These are phyloP conservation scores for Trichoderma sp. DNA, from an alignment of 2,329 filamentous ascomycete species.

Conservation along the genomic window DNA sequence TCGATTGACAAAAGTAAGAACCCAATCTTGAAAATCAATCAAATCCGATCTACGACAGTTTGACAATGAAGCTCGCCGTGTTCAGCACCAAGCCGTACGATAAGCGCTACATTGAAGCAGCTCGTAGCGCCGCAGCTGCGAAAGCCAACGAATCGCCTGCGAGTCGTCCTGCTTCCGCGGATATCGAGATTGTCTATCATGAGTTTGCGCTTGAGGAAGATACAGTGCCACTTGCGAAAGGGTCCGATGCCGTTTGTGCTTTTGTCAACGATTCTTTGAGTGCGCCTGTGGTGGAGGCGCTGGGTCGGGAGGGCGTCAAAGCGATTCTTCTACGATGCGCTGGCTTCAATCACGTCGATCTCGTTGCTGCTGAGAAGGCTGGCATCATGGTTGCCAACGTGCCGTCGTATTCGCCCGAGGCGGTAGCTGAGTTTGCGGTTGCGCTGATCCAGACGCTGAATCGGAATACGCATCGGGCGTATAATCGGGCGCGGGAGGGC, in stretches of 20 bases:
- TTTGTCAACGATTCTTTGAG: conserved; percentile 67
- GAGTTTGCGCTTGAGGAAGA: conserved; percentile 57
- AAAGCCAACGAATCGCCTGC: conserved; percentile 32
- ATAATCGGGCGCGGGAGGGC: conserved; percentile 67
- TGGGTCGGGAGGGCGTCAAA: conserved; percentile 53
- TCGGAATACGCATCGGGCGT: conserved; percentile 67
- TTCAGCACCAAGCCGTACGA: conserved; percentile 68
- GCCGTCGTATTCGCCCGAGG: conserved; percentile 68
- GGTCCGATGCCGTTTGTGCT: conserved; percentile 61
- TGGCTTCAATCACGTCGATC: conserved; percentile 68
- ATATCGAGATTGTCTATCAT: conserved; percentile 57
- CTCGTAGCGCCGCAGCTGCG: conserved; percentile 37
- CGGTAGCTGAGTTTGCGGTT: conserved; percentile 70
- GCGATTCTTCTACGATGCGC: conserved; percentile 67
- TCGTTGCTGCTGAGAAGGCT: conserved; percentile 54
- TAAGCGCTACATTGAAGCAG: conserved; percentile 53
- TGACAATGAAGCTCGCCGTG: conserved; percentile 58
- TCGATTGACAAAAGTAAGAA: background rate
- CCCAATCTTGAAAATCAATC: background rate
- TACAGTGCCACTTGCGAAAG: conserved; percentile 56
- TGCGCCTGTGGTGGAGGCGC: conserved; percentile 51
- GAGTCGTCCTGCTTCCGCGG: background rate
- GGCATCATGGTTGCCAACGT: conserved; percentile 66
- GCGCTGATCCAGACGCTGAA: conserved; percentile 68
- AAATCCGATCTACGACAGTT: background rate